Evolutionary conservation across 805 yeast species (phyloP), one percentile per base, ranked within the genome.

Genomic region (Wickerhamomyces queroliae): DNA sequence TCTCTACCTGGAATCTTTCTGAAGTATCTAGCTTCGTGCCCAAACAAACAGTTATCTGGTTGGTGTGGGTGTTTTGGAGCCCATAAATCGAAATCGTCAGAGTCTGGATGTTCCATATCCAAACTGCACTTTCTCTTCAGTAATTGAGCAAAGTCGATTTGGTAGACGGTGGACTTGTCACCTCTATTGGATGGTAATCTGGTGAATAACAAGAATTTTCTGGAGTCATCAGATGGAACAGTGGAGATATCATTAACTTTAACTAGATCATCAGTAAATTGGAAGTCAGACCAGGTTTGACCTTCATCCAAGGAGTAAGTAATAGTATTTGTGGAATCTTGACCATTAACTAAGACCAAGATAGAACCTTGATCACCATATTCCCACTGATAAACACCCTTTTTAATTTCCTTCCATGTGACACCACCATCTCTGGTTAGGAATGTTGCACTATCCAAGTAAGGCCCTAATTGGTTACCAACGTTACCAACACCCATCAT

Each of bases 311-410:
- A 55, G 0, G 96, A 85, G 53, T 78, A 90, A 1, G 63, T 49
- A 0, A 91, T 39, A 2, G 63, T 60, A 43, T 86, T 69, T 0
- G 96, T 81, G 7, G 68, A 63, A 23, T 74, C 79, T 4, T 61
- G 66, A 6, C 74, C 76, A 29, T 78, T 70, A 2, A 83, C 91
- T 36, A 90, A 58, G 1, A 87, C 87, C 36, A 93, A 62, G 26
- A 93, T 73, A 1, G 95, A 80, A 15, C 99, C 99, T 47, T 87
- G 85, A 60, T 93, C 99, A 46, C 98, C 98, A 59, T 70, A 93
- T 61, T 90, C 98, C 98, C 98, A 93, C 76, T 83, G 83, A 50
- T 76, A 74, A 1, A 78, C 72, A 4, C 95, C 93, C 43, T 82
- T 77, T 43, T 63, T 70, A 22, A 91, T 66, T 60, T 87, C 95